Base-by-base conservation (phyloP, 106 monocot species). In the Amphibolis antarctica region DNA sequence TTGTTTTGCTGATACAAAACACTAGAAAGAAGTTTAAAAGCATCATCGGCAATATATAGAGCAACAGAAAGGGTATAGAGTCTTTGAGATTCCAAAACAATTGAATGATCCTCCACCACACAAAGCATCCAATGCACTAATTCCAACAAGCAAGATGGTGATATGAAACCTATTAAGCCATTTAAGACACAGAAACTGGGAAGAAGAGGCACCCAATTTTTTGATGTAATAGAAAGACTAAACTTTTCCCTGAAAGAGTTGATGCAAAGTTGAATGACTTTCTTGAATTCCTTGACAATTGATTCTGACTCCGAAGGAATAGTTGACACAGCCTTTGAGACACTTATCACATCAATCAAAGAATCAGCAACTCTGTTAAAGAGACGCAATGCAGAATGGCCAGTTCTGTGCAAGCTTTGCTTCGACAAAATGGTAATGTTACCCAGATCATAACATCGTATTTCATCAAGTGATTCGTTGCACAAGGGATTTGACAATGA, bases 111-210 rank as follows among this genome's bases (percentile, higher is more conserved):
- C 42, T 87, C 78, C 62, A 87, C 28, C 69, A 76, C 68, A 31
- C 56, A 45, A 52, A 90, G 76, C 73, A 87, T 78, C 86, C 81
- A 84, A 28, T 78, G 53, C 28, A 75, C 82, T 59, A 90, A 59
- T 63, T 78, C 70, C 62, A 90, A 74, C 69, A 96, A 76, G 28
- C 76, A 76, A 60, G 77, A 84, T 66, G 86, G 86, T 64, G 86
- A 84, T 29, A 80, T n/a, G 70, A 80, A 82, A 23, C 56, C 50
- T 55, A 72, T 67, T 67, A 90, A 63, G 11, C 71, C 15, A 36
- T 62, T 43, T 64, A 96, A 62, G 46, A 80, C 65, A 61, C 73
- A 71, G 76, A 84, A 84, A 55, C 63, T 74, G 55, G 69, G 83
- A 27, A 84, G 69, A 71, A 86, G 44, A 28, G 71, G 44, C 25